A percentile compares a stretch with the other conserved stretches of the same genome.
These are phyloP conservation scores for Mycosarcoma mackinlayi DNA, from an alignment of 1,284 basidiomycete species.

Conservation along the genomic window DNA sequence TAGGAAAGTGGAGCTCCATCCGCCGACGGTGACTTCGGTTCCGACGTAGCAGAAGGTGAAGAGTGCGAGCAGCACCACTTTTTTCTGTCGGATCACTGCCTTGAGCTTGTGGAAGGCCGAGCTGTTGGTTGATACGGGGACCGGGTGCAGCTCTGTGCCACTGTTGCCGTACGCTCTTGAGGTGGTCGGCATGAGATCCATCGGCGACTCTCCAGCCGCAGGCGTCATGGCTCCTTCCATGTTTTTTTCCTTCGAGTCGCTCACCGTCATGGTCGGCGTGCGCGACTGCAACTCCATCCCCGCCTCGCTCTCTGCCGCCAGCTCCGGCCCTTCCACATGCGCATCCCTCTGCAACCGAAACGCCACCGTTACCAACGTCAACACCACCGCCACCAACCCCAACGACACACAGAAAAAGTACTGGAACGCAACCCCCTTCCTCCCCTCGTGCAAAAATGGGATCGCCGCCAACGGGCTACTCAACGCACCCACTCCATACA, in stretches of 20 bases:
- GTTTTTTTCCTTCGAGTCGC: slow-evolving; percentile 3
- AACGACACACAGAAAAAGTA: slow-evolving; percentile 47
- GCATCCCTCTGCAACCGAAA: slow-evolving; percentile 43
- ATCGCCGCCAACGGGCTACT: slow-evolving; percentile 49
- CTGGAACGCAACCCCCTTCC: slow-evolving; percentile 32
- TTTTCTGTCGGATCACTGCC: slow-evolving; percentile 19
- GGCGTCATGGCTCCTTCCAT: not conserved
- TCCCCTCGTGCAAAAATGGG: slow-evolving; percentile 33
- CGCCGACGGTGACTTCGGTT: slow-evolving; percentile 55
- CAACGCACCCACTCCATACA: slow-evolving; percentile 56
- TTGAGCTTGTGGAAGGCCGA: slow-evolving; percentile 31
- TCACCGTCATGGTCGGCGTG: too few species aligned
- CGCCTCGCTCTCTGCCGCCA: not conserved
- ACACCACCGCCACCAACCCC: slow-evolving; percentile 28
- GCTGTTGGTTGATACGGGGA: slow-evolving; percentile 1
- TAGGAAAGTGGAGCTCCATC: slow-evolving; percentile 47
- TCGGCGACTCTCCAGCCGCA: not conserved
- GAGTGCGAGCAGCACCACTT: slow-evolving; percentile 27
- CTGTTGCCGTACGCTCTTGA: not conserved
- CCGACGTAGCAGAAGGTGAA: slow-evolving; percentile 55
- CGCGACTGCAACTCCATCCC: slow-evolving; percentile 17
- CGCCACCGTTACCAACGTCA: slow-evolving; percentile 25
- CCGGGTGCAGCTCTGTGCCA: slow-evolving; percentile 8
- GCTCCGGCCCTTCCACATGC: slow-evolving; percentile 19
- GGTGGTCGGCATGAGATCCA: slow-evolving; percentile 21